Base-by-base conservation (phyloP, 2,329 filamentous ascomycete species). In the Aspergillus tamarii region DNA sequence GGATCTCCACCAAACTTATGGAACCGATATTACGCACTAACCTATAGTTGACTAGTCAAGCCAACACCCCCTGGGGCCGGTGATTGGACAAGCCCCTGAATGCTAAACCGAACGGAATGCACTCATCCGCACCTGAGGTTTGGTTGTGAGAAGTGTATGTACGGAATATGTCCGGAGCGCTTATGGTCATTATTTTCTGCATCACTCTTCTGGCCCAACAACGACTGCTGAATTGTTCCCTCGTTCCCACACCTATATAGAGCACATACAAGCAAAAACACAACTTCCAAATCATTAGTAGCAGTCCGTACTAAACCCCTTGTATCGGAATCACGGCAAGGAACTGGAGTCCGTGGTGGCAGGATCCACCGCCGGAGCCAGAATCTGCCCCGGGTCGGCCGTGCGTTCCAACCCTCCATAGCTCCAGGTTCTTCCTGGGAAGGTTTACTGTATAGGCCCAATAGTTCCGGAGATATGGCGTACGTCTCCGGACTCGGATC, bases 281-380 rank as follows among this genome's bases (percentile, higher is more conserved):
- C 14, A 11, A 52, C 8, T 30, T 16, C n/a, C 21, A 23, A 28
- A 21, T 16, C 12, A 19, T 30, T 14, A n/a, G 19, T 2, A n/a
- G 36, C 8, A 9, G 39, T 41, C 39, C 32, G 21, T 57, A 57
- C 54, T 46, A 19, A 30, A 28, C 54, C 46, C n/a, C n/a, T 32
- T 58, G 26, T 30, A 52, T 65, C 64, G 64, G 64, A 59, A 21
- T 34, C 26, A 59, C 62, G 65, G 65, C 54, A 61, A 50, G 19
- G 45, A 41, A 50, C 43, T 62, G 53, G 60, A 56, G 43, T 59
- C 64, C 60, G 59, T 34, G 54, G 48, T 52, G 46, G 39, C 41
- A 48, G 43, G 53, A 28, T 50, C 60, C 60, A 61, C 62, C 58
- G 50, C 43, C 57, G 62, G 64, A 66, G 57, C 60, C 64, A 60